These are phyloP conservation scores for Podospora pseudoanserina DNA, from an alignment of 495 filamentous ascomycete genomes.

Conservation along the genomic window DNA sequence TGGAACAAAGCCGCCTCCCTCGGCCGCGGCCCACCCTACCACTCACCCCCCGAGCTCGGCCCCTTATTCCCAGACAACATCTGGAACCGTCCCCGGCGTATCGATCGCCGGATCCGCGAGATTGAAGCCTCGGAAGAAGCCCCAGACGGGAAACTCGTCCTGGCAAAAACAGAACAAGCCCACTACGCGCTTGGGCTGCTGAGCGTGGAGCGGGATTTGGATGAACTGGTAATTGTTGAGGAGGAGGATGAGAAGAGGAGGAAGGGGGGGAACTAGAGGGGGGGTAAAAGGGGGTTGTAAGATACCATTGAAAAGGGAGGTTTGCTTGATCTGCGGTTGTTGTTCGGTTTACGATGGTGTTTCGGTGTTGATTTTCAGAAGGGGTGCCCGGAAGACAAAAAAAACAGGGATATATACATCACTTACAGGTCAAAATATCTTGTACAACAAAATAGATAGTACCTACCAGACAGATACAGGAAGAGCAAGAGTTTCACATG, in stretches of 20 bases:
- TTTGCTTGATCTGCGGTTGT: background rate
- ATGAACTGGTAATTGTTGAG: constrained; percentile 44
- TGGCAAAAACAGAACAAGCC: constrained; percentile 47
- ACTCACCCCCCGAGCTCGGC: constrained; percentile 42
- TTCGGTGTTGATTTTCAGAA: too few species aligned
- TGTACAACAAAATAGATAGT: background rate
- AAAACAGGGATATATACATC: background rate
- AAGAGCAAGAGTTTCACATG: too few species aligned
- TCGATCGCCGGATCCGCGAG: constrained; percentile 43
- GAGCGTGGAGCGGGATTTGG: constrained; percentile 50
- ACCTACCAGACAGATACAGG: background rate
- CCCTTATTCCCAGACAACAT: constrained; percentile 34
- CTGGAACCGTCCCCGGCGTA: constrained; percentile 39
- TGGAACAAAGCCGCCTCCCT: constrained; percentile 71
- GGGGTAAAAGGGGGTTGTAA: background rate
- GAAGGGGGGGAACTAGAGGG: constrained; percentile 10
- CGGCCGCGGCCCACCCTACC: constrained; percentile 73
- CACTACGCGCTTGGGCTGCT: constrained; percentile 54
- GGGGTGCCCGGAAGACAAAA: background rate
- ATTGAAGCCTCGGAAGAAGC: constrained; percentile 30
- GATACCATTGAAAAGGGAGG: background rate
- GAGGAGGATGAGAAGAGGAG: constrained; percentile 21
- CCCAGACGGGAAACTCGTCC: constrained; percentile 35
- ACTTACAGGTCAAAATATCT: background rate
- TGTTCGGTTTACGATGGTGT: background rate